Percentiles rank a stretch among this genome's conserved stretches.
These are phyloP conservation scores for sweet orange (Citrus sinensis) DNA, from an alignment of 345 rosid species.

Conservation along the genomic window DNA sequence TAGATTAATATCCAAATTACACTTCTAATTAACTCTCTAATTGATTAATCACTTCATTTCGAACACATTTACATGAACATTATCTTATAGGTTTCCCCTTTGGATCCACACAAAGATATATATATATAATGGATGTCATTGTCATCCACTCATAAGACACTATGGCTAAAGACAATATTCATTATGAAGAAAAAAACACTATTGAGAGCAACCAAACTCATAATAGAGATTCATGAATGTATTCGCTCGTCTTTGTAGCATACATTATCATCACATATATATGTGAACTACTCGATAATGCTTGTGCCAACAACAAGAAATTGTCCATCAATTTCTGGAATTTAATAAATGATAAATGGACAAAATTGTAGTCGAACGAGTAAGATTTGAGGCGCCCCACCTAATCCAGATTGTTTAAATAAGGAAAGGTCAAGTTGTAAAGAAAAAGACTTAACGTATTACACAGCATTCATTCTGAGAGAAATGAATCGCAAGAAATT, in stretches of 20 bases:
- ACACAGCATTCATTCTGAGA: background rate
- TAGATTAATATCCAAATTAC: background rate
- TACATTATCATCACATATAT: background rate
- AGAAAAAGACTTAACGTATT: conserved; percentile 5
- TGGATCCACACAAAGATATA: background rate
- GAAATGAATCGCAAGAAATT: conserved; percentile 21
- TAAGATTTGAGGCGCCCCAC: background rate
- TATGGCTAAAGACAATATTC: background rate
- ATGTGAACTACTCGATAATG: background rate
- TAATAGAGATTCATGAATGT: conserved; percentile 10
- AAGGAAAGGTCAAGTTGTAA: background rate
- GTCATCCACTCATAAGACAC: conserved; percentile 15
- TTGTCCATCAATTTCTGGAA: background rate
- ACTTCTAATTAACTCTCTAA: too few relatives aligned
- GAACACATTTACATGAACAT: background rate
- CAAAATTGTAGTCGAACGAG: background rate
- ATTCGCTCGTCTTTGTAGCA: background rate
- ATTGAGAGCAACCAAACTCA: background rate
- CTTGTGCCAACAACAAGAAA: conserved; percentile 7
- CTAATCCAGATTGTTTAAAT: background rate
- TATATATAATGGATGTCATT: conserved; percentile 6
- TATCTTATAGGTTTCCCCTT: background rate
- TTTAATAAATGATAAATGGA: conserved; percentile 8
- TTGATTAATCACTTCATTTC: background rate
- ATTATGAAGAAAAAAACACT: background rate